Base-by-base conservation (phyloP, 306 rosid species). In the Acmispon strigosus region DNA sequence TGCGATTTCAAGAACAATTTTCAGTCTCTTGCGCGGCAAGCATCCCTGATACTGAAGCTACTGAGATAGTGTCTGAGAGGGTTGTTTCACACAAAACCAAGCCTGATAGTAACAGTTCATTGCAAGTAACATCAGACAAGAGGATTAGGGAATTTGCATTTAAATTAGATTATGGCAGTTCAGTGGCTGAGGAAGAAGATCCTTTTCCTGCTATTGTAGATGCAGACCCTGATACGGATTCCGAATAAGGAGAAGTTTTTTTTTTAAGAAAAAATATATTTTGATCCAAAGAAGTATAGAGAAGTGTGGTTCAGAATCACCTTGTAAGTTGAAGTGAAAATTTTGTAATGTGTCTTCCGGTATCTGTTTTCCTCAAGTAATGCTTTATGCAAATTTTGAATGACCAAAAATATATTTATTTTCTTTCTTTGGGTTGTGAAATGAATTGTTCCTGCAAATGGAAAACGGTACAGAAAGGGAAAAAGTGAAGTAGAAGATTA, bases 141-240 rank as follows among this genome's bases (percentile, higher is more conserved):
- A 66, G 66, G 77, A 48, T 15, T 43, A 67, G 50, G 5, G 83
- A 56, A 8, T 32, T 68, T 60, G 76, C 68, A 55, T 19, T 11
- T 47, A 72, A 75, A 29, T 45, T 53, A 11, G 78, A 72, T 22
- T 3, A 37, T 43, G 88, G 61, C 1, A 56, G 27, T 34, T 55
- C 71, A 67, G 37, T 63, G 41, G 64, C 15, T 5, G 86, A 78
- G 20, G 80, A 49, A 45, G 80, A 48, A 41, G 92, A 89, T 14
- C 74, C 51, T 17, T 80, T 88, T 62, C 98, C 97, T 49, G 97
- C 90, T 22, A 87, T 90, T 64, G 81, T 87, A 80, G 88, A 84
- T 52, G 86, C 61, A 34, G 88, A 82, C 76, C 87, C 95, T 13
- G 96, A 90, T 78, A 85, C 92, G 66, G 92, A 84, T n/a, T 81